Conservation (phyloP, 2,329 filamentous ascomycete species). For the Elsinoe ampelina region DNA sequence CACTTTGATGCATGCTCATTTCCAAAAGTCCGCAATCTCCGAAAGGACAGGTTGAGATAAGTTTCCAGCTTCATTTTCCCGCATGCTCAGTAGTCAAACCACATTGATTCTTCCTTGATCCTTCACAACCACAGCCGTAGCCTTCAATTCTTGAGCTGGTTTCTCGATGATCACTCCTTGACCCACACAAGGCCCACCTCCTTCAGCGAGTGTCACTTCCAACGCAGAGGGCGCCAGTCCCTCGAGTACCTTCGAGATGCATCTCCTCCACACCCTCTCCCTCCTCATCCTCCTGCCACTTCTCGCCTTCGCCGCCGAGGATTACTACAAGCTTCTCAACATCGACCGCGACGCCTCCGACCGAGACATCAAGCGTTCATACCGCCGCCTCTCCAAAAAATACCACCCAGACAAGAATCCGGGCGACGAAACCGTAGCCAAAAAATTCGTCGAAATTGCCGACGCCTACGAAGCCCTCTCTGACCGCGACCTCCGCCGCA, state of each 20-base stretch:
- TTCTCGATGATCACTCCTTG: too few species aligned
- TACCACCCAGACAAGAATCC: slow-evolving; percentile 98
- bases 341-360: slow-evolving; percentile 71
- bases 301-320: slow-evolving; percentile 44
- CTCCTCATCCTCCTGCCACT: slow-evolving; percentile 36
- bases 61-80: neutral
- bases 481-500: slow-evolving; percentile 66
- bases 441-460: slow-evolving; percentile 88
- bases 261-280: slow-evolving; percentile 34
- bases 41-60: slow-evolving; percentile 1
- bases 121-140: too few species aligned
- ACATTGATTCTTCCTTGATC: too few species aligned
- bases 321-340: slow-evolving; percentile 80
- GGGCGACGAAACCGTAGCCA: slow-evolving; percentile 68
- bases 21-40: neutral
- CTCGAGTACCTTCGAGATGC: slow-evolving; percentile 26
- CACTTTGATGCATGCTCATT: neutral
- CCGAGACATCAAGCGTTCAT: slow-evolving; percentile 85
- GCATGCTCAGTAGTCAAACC: too few species aligned
- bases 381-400: slow-evolving; percentile 85
- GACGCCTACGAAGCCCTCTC: slow-evolving; percentile 92
- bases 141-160: too few species aligned
- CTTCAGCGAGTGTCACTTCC: neutral
- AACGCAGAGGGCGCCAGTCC: neutral
- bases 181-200: too few species aligned